These are phyloP conservation scores for Cladosporium cucumerinum DNA, from an alignment of 2,329 filamentous ascomycete species.

Conservation along the genomic window DNA sequence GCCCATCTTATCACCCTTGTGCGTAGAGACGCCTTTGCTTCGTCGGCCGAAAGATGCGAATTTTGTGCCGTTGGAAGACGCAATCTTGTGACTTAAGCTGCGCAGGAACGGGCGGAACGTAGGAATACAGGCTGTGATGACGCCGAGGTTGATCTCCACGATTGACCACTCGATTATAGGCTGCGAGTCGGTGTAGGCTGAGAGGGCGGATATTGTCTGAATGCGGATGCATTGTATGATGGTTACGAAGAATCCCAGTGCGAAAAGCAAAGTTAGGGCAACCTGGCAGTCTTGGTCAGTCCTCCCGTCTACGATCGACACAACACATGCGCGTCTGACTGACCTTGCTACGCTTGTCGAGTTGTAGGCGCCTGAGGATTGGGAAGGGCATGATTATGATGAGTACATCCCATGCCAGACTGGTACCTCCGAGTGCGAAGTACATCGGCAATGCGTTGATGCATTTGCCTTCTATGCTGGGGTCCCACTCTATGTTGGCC, in stretches of 20 bases:
- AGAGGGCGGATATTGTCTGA: slow-evolving; percentile 46
- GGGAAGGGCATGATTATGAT: slow-evolving; percentile 22
- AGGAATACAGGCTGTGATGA: slow-evolving; percentile 41
- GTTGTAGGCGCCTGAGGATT: slow-evolving; percentile 20
- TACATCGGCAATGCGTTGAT: slow-evolving; percentile 19
- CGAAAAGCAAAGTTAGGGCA: slow-evolving; percentile 44
- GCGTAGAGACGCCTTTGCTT: neutral
- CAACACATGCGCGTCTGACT: neutral
- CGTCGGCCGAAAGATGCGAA: neutral
- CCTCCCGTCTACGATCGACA: neutral
- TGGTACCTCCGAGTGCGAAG: slow-evolving; percentile 17
- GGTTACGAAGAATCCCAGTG: slow-evolving; percentile 51
- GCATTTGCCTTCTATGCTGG: slow-evolving; percentile 13
- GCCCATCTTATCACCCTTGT: neutral
- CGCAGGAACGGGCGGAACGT: slow-evolving; percentile 41
- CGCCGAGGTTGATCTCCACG: slow-evolving; percentile 45
- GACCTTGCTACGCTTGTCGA: slow-evolving; percentile 24
- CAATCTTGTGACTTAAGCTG: neutral
- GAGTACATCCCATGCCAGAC: slow-evolving; percentile 20
- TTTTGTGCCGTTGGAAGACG: neutral
- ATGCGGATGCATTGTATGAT: slow-evolving; percentile 52
- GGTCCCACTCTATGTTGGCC: slow-evolving; percentile 15
- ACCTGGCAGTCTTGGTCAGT: slow-evolving; percentile 19
- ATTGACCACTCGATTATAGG: slow-evolving; percentile 46
- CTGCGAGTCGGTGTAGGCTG: slow-evolving; percentile 46